Evolutionary conservation across 2,329 filamentous ascomycete species (phyloP), one percentile per base, ranked within the genome.

Genomic region (Talaromyces atroroseus): DNA sequence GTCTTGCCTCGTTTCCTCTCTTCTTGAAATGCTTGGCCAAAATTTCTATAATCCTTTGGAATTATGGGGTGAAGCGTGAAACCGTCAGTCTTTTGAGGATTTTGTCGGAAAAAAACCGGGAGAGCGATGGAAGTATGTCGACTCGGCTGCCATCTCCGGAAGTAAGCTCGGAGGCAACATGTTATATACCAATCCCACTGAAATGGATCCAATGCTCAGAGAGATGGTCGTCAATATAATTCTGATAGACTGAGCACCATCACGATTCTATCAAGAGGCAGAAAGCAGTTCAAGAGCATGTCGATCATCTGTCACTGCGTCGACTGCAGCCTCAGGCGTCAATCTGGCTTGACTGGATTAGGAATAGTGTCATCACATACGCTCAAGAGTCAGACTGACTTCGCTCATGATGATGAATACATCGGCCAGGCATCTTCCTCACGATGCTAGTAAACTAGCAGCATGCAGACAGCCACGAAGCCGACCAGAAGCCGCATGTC

Each of bases 401-500:
- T 12, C 16, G 14, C 10, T 38, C 10, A 38, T n/a, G 16, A 3
- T n/a, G 34, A 38, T 42, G 36, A 36, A 36, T 36, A 40, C 10
- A 40, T 40, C n/a, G n/a, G n/a, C n/a, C n/a, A n/a, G n/a, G n/a
- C 38, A n/a, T 42, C 38, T 38, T 38, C 16, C 36, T 40, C 20
- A 44, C 6, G 18, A 20, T 42, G 40, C 11, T 14, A 36, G 26
- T 5, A 29, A n/a, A 29, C 5, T 29, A 16, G 2, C 32, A 20
- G 8, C 40, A 46, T 52, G 21, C 16, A 20, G 11, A 11, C 48
- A 10, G 47, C 36, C 10, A 49, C 14, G 8, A 47, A 52, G 40
- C 38, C 26, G 34, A n/a, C 21, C 7, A 52, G 44, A 57, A 46
- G 44, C 23, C 54, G 54, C 20, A 47, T 57, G 44, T 38, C 40